These are phyloP conservation scores for Cercospora nicotianae DNA, from an alignment of 2,329 filamentous ascomycete species.

Conservation along the genomic window DNA sequence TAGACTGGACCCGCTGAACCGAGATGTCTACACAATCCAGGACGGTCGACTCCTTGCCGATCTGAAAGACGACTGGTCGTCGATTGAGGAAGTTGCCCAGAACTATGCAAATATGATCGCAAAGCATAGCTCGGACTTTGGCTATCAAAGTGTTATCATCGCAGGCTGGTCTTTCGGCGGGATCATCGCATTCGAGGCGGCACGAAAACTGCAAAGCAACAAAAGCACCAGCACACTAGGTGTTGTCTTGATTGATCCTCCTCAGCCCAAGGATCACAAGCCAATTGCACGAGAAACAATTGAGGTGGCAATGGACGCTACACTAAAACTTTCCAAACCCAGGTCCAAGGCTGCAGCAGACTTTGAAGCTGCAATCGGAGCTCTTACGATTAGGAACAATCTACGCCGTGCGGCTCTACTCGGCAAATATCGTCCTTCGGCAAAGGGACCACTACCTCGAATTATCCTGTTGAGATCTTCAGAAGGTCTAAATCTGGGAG, in stretches of 20 bases:
- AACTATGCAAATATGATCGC: constrained; percentile 7
- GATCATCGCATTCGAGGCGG: constrained; percentile 16
- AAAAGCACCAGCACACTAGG: background rate
- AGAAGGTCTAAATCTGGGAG: constrained; percentile 5
- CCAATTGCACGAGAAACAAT: constrained; percentile 15
- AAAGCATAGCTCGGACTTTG: background rate
- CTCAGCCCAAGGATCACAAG: constrained; percentile 8
- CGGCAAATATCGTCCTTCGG: constrained; percentile 6
- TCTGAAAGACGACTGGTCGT: constrained; percentile 14
- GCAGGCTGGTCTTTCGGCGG: constrained; percentile 18
- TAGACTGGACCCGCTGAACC: background rate
- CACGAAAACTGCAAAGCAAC: background rate
- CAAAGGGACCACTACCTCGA: background rate
- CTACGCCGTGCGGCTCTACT: constrained; percentile 16
- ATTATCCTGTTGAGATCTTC: constrained; percentile 10
- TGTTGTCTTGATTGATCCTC: constrained; percentile 15
- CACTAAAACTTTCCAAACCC: background rate
- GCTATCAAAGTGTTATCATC: background rate
- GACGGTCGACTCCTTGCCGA: constrained; percentile 8
- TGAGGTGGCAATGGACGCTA: constrained; percentile 13
- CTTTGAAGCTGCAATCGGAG: constrained; percentile 11
- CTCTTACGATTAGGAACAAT: constrained; percentile 15
- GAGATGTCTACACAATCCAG: constrained; percentile 12
- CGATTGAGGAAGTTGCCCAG: constrained; percentile 8
- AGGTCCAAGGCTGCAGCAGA: constrained; percentile 6